phyloP scores from a whole-genome alignment of 2,329 filamentous ascomycete genomes.

The Cytospora chrysosperma region DNA sequence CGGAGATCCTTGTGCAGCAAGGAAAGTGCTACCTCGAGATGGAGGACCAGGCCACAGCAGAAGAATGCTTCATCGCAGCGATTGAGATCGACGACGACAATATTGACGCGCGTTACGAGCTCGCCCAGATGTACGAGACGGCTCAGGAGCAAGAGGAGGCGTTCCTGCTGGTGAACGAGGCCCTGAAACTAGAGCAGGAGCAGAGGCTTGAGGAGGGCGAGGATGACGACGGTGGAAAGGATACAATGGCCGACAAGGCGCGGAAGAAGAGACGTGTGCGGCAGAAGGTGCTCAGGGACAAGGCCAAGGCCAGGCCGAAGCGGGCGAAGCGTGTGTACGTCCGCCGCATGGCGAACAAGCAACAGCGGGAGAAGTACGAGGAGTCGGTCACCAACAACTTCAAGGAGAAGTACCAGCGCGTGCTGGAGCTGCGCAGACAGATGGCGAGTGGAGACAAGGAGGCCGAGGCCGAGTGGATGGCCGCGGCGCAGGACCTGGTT shows the following conservation, averaged over 20 bases:
- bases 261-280: constrained; percentile 25
- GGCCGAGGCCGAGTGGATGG: constrained; percentile 55
- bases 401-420: constrained; percentile 41
- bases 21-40: constrained; percentile 69
- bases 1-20: constrained; percentile 53
- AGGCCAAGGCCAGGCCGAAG: constrained; percentile 17
- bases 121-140: constrained; percentile 83
- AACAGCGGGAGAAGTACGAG: constrained; percentile 31
- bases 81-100: constrained; percentile 70
- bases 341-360: constrained; percentile 29
- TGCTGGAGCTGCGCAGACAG: constrained; percentile 42
- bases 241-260: constrained; percentile 36
- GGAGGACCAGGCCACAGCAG: constrained; percentile 65
- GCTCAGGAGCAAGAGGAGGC: constrained; percentile 73
- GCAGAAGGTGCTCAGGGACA: constrained; percentile 30
- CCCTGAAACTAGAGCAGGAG: constrained; percentile 61
- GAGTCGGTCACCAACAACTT: constrained; percentile 30
- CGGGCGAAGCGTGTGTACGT: constrained; percentile 20
- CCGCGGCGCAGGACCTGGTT: constrained; percentile 57
- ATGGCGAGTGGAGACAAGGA: constrained; percentile 43
- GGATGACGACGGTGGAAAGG: constrained; percentile 29
- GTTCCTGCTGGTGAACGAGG: constrained; percentile 72
- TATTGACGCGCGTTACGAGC: constrained; percentile 73
- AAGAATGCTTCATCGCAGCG: constrained; percentile 73
- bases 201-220: constrained; percentile 34